A percentile compares a stretch with the other conserved stretches of the same genome.
Conservation (phyloP, 768 basidiomycete genomes). For the Tremella yokohamensis region DNA sequence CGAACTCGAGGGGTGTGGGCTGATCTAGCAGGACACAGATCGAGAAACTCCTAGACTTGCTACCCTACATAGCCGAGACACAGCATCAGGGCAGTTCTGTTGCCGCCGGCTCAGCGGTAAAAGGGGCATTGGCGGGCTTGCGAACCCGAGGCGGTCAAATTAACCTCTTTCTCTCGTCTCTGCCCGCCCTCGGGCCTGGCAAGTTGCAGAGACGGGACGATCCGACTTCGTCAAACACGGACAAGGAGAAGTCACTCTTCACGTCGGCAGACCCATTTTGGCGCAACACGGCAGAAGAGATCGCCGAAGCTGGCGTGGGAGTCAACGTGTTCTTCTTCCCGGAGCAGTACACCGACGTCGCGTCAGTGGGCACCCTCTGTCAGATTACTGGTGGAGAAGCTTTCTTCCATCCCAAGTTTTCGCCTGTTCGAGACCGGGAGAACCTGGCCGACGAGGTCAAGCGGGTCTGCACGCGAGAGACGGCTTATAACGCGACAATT, state of each 20-base stretch:
- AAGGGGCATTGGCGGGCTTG: slow-evolving; percentile 63
- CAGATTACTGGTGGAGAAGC: slow-evolving; percentile 82
- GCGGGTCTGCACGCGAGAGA: slow-evolving; percentile 62
- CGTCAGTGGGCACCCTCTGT: slow-evolving; percentile 72
- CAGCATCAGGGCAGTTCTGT: slow-evolving; percentile 56
- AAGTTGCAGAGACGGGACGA: slow-evolving; percentile 63
- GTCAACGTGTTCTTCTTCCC: slow-evolving; percentile 85
- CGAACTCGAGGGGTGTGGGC: neutral
- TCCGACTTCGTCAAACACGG: slow-evolving; percentile 68
- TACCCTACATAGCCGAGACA: slow-evolving; percentile 62
- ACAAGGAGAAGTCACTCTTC: slow-evolving; percentile 81
- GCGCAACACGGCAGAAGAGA: slow-evolving; percentile 79
- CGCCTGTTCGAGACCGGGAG: slow-evolving; percentile 62
- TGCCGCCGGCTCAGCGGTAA: slow-evolving; percentile 73
- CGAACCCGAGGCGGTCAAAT: slow-evolving; percentile 65
- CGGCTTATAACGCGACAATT: slow-evolving; percentile 74
- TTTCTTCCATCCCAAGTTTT: slow-evolving; percentile 89
- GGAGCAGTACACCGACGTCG: slow-evolving; percentile 74
- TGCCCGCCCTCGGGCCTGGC: slow-evolving; percentile 72
- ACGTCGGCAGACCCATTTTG: slow-evolving; percentile 72
- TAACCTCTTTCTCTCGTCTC: slow-evolving; percentile 64
- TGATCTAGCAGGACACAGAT: slow-evolving; percentile 58
- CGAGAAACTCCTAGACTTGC: slow-evolving; percentile 62
- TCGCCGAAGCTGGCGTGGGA: slow-evolving; percentile 82
- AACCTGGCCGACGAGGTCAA: slow-evolving; percentile 71